Percentiles rank a stretch among this genome's conserved stretches.
Evolutionary conservation across 108 stramenopile species (phyloP).

Genomic region (Cyclostephanos invisitatus): DNA sequence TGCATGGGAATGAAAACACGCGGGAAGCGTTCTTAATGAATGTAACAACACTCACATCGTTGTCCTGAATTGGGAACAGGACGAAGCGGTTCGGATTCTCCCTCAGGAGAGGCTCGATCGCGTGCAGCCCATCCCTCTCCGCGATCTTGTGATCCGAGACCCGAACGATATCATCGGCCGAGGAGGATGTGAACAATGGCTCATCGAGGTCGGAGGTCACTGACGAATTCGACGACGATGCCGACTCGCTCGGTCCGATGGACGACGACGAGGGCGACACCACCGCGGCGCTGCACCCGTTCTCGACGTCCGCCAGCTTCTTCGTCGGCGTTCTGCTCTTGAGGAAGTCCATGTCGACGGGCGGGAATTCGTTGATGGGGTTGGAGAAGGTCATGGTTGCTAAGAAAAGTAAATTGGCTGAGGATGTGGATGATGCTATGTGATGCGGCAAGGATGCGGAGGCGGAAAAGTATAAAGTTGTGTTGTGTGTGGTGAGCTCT

Average conservation of each 20-base stretch:
- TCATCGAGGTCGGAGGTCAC: constrained; percentile 19
- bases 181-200: background rate
- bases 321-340: constrained; percentile 28
- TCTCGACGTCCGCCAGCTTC: background rate
- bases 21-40: no score
- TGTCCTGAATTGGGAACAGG: constrained; percentile 98
- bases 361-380: constrained; percentile 29
- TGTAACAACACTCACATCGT: constrained; percentile 71
- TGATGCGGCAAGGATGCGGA: background rate
- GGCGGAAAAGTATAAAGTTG: no score
- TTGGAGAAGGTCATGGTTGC: constrained; percentile 36
- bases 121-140: constrained; percentile 62
- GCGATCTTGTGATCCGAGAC: constrained; percentile 71
- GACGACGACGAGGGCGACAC: constrained; percentile 16
- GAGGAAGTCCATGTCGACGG: background rate
- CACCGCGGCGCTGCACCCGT: constrained; percentile 18
- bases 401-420: background rate
- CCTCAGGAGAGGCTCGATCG: constrained; percentile 66
- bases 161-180: background rate
- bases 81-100: constrained; percentile 95
- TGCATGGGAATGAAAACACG: background rate
- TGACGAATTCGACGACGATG: constrained; percentile 28
- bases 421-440: background rate
- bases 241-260: background rate
- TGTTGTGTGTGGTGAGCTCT: no score